phyloP scores from a whole-genome alignment of 1,139 yeast species.

The Wickerhamiella pararugosa region DNA sequence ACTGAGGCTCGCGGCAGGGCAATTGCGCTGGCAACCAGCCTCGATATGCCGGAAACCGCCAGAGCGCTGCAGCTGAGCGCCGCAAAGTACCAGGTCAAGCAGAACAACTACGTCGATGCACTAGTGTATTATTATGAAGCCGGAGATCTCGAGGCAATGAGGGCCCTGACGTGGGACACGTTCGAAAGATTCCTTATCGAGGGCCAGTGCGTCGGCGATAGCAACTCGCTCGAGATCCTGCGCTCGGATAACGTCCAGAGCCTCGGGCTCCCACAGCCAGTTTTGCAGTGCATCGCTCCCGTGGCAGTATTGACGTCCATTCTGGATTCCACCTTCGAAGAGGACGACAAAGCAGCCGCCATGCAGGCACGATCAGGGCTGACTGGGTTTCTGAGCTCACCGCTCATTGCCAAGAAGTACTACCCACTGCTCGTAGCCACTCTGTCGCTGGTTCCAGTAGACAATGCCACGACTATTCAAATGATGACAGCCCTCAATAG shows the following conservation, averaged over 20 bases:
- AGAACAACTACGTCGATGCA: conserved; percentile 9
- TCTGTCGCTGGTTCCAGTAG: conserved; percentile 5
- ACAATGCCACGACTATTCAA: conserved; percentile 6
- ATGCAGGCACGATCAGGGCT: not conserved
- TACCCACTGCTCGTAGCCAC: conserved; percentile 14
- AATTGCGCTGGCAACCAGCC: conserved; percentile 10
- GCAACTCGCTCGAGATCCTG: conserved; percentile 8
- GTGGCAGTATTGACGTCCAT: conserved; percentile 12
- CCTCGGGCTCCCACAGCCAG: conserved; percentile 6
- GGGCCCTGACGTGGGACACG: conserved; percentile 10
- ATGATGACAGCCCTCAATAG: conserved; percentile 14
- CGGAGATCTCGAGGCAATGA: conserved; percentile 8
- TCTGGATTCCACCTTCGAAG: conserved; percentile 6
- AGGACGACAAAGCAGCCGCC: conserved; percentile 1
- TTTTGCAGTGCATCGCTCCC: conserved; percentile 12
- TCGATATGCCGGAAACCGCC: conserved; percentile 7
- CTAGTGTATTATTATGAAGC: conserved; percentile 9
- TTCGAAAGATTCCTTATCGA: conserved; percentile 10
- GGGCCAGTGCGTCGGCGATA: conserved; percentile 5
- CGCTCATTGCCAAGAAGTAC: conserved; percentile 10
- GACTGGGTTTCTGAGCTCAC: conserved; percentile 9
- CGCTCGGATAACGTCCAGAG: conserved; percentile 1
- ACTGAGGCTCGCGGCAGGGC: conserved; percentile 7
- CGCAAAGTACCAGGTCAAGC: conserved; percentile 9
- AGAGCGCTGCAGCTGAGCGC: conserved; percentile 7